Conservation (phyloP, 2,329 filamentous ascomycete species). For the Elsinoe necatrix region DNA sequence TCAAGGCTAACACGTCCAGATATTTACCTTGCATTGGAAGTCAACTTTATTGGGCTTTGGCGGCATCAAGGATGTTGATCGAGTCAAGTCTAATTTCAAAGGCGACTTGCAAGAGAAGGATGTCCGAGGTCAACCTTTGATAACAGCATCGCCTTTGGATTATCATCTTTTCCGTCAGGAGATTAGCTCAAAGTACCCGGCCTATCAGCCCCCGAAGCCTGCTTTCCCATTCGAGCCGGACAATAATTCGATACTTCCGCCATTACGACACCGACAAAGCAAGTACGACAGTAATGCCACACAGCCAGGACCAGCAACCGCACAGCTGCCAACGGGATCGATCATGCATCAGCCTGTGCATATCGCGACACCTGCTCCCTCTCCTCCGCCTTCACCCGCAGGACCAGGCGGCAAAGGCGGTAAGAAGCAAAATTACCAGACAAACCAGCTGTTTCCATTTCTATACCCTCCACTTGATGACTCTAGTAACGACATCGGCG, state of each 20-base stretch:
- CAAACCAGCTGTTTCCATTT: constrained; percentile 97
- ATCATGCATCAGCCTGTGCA: constrained; percentile 95
- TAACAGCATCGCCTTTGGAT: constrained; percentile 88
- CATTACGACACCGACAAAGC: constrained; percentile 60
- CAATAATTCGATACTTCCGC: constrained; percentile 82
- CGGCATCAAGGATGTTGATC: constrained; percentile 61
- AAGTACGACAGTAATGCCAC: constrained; percentile 39
- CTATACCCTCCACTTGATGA: constrained; percentile 90
- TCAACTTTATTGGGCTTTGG: constrained; percentile 79
- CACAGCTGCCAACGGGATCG: constrained; percentile 45
- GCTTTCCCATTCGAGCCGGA: constrained; percentile 80
- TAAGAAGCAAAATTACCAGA: constrained; percentile 99
- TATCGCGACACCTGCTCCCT: constrained; percentile 95
- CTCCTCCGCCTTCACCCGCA: constrained; percentile 84
- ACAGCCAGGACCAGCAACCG: constrained; percentile 28
- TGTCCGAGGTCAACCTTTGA: constrained; percentile 60
- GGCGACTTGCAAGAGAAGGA: constrained; percentile 44
- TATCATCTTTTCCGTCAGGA: constrained; percentile 96
- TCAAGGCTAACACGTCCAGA: constrained; percentile 36
- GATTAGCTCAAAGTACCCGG: constrained; percentile 94
- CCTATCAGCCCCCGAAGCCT: constrained; percentile 82
- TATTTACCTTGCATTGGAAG: constrained; percentile 87
- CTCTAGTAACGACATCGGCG: constrained; percentile 80
- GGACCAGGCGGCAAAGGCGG: constrained; percentile 77
- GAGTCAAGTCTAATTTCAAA: constrained; percentile 63